Evolutionary conservation across 176 grass and related monocot genomes (phyloP).

Genomic region (Elymus sibiricus): DNA sequence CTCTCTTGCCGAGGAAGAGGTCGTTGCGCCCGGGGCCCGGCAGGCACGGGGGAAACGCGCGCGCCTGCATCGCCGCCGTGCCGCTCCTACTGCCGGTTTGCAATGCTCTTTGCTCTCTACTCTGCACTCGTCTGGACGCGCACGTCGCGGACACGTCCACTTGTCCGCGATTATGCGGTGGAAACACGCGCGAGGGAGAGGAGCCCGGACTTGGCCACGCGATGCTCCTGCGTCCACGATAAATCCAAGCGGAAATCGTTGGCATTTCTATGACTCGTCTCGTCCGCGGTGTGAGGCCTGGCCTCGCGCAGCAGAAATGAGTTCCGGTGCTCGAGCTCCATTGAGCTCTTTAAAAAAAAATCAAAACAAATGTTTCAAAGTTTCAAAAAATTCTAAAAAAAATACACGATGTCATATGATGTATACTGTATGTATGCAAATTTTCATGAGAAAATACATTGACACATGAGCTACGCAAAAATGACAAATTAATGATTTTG

Average conservation of each 20-base stretch:
- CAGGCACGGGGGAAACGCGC: background rate
- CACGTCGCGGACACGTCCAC: background rate
- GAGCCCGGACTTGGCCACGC: background rate
- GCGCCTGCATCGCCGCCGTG: conserved; percentile 37
- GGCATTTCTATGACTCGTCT: background rate
- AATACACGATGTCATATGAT: too few species aligned
- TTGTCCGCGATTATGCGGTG: conserved; percentile 5
- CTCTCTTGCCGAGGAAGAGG: background rate
- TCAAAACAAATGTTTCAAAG: too few species aligned
- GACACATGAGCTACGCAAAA: too few species aligned
- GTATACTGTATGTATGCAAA: too few species aligned
- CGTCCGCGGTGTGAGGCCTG: background rate
- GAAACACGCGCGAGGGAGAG: background rate
- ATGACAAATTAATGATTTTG: too few species aligned
- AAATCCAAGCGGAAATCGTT: background rate
- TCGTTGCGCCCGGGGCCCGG: background rate
- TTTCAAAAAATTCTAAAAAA: too few species aligned
- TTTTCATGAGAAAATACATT: too few species aligned
- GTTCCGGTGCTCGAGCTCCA: background rate
- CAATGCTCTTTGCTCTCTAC: background rate
- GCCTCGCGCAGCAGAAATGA: background rate
- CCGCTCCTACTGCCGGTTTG: background rate
- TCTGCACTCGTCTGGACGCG: background rate
- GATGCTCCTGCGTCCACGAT: conserved; percentile 16
- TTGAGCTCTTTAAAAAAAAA: too few species aligned